Base-by-base conservation (phyloP, 2,329 filamentous ascomycete species). In the Bipolaris zeicola region DNA sequence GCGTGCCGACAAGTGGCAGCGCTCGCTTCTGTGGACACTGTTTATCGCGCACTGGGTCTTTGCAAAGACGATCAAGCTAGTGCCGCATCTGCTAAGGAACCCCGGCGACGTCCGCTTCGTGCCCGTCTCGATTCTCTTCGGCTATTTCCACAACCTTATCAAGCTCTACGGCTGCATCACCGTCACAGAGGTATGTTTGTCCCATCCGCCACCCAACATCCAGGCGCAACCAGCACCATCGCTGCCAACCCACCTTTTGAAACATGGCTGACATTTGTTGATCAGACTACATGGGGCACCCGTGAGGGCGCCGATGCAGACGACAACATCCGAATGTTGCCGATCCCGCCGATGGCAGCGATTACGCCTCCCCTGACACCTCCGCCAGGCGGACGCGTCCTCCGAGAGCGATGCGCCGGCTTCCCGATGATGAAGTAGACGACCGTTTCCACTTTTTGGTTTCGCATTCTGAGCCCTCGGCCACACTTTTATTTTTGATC, bases 271-370 rank as follows among this genome's bases (percentile, higher is more conserved):
- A 71, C 65, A 44, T 28, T 14, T 48, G 39, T 42, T 42, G 42
- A 38, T 47, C 62, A 97, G 93, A 97, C 93, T 42, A 94, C 92
- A 50, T 97, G 93, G 93, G 93, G 93, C 72, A 96, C 92, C 78
- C 89, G 93, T 77, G 91, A 92, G 68, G 93, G 95, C 68, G 93
- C 92, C 72, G 93, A 97, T 77, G 85, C 89, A 65, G 90, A 96
- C 67, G 74, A 77, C 61, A 75, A 75, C 62, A 71, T 76, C 57
- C 69, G 75, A 55, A 76, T 77, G 74, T 58, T 75, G 49, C 73
- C 73, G 11, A 75, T 75, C 53, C 69, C 71, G 43, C 61, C 59
- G 42, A 70, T 68, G 66, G 65, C 69, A 26, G 62, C 67, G 31
- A 73, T 75, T 31, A 73, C 72, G 38, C 73, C 73, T 52, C 71